These are phyloP conservation scores for Hymenoscyphus repandus DNA, from an alignment of 2,329 filamentous ascomycete species.

Conservation along the genomic window DNA sequence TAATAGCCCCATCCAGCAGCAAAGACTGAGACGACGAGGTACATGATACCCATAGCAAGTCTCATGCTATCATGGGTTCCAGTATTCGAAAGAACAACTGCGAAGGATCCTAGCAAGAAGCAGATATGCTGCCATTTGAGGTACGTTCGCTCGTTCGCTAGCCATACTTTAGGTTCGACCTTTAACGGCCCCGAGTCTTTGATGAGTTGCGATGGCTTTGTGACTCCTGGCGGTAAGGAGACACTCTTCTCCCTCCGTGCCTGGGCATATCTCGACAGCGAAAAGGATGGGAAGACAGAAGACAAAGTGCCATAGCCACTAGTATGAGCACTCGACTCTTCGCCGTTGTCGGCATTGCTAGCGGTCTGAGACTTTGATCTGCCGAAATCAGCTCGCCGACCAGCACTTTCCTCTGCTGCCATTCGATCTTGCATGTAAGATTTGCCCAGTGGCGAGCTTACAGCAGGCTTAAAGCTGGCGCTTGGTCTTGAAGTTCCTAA, in stretches of 20 bases:
- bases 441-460: slow-evolving; percentile 63
- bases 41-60: slow-evolving; percentile 72
- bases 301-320: slow-evolving; percentile 53
- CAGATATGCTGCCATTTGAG: slow-evolving; percentile 98
- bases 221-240: slow-evolving; percentile 78
- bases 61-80: slow-evolving; percentile 76
- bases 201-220: slow-evolving; percentile 79
- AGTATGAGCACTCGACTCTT: slow-evolving; percentile 31
- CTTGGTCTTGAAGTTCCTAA: slow-evolving; percentile 48
- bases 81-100: slow-evolving; percentile 82
- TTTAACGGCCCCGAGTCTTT: slow-evolving; percentile 90
- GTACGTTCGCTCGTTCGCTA: slow-evolving; percentile 96
- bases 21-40: slow-evolving; percentile 76
- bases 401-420: slow-evolving; percentile 38
- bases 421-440: slow-evolving; percentile 57
- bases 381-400: slow-evolving; percentile 28
- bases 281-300: slow-evolving; percentile 76
- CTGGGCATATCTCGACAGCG: slow-evolving; percentile 69
- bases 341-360: slow-evolving; percentile 31
- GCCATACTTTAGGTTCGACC: slow-evolving; percentile 97
- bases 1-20: slow-evolving; percentile 82
- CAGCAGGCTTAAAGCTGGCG: slow-evolving; percentile 51
- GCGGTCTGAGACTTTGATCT: slow-evolving; percentile 14
- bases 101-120: slow-evolving; percentile 77
- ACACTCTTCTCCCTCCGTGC: slow-evolving; percentile 46